Evolutionary conservation across 2,329 filamentous ascomycete species (phyloP).

Genomic region (Beauveria pseudobassiana): DNA sequence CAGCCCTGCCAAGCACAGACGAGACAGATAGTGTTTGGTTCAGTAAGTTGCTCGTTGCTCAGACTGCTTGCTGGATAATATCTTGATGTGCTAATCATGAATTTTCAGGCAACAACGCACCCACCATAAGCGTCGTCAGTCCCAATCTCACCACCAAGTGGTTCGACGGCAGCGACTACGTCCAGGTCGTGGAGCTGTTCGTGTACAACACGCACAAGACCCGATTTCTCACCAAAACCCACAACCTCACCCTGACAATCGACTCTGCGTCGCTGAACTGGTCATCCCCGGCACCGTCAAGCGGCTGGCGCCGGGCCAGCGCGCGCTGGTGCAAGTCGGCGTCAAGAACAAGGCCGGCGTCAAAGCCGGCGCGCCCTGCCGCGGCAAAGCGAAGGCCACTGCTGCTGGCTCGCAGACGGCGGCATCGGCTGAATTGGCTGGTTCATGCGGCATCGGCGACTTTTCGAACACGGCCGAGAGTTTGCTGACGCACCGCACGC

Average conservation of each 20-base stretch:
- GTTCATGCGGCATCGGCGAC: slow-evolving; percentile 1
- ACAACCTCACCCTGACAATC: slow-evolving; percentile 1
- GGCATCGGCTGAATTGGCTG: neutral
- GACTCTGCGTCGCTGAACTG: slow-evolving; percentile 10
- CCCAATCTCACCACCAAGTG: slow-evolving; percentile 12
- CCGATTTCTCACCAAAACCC: slow-evolving; percentile 2
- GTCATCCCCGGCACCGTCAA: slow-evolving; percentile 9
- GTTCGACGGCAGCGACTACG: slow-evolving; percentile 8
- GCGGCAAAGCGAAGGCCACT: slow-evolving; percentile 2
- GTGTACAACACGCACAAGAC: slow-evolving; percentile 11
- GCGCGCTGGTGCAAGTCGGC: slow-evolving; percentile 8
- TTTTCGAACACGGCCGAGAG: slow-evolving; percentile 15
- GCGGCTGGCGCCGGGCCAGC: slow-evolving; percentile 12
- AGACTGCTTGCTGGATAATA: neutral
- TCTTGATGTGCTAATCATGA: too few species aligned
- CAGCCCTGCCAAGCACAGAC: neutral
- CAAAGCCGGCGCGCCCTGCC: slow-evolving; percentile 1
- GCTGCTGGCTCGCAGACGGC: neutral
- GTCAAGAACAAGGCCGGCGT: slow-evolving; percentile 14
- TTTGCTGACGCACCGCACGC: slow-evolving; percentile 33
- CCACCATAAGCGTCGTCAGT: neutral
- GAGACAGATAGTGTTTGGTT: neutral
- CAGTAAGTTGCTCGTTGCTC: neutral
- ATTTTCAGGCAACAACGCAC: neutral
- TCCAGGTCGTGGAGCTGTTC: slow-evolving; percentile 12